These are phyloP conservation scores for Pseudocercospora fijiensis DNA, from an alignment of 2,329 filamentous ascomycete genomes.

Conservation along the genomic window DNA sequence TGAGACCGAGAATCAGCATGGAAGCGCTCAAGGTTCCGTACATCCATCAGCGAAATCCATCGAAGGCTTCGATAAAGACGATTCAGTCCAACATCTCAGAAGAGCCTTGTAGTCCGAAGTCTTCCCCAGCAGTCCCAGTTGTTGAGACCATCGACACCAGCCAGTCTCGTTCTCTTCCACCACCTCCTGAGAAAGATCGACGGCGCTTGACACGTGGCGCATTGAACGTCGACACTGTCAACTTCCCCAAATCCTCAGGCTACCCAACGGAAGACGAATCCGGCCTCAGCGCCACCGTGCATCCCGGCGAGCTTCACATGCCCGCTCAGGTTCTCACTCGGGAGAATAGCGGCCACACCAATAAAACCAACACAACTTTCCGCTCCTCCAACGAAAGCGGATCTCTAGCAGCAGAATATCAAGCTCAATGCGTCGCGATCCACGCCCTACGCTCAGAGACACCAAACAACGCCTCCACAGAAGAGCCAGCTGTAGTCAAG, in stretches of 20 bases:
- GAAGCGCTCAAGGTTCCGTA: background rate
- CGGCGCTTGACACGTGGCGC: background rate
- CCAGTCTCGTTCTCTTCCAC: background rate
- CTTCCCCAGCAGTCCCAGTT: background rate
- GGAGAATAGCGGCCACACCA: background rate
- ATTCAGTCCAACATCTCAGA: slow-evolving; percentile 3
- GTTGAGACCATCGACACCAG: background rate
- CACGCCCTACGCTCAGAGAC: slow-evolving; percentile 3
- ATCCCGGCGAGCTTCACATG: slow-evolving; percentile 1
- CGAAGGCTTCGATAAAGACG: background rate
- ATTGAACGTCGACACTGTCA: background rate
- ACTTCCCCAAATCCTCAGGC: background rate
- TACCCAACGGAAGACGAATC: background rate
- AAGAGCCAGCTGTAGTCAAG: background rate
- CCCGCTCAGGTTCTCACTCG: background rate
- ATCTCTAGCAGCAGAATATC: slow-evolving; percentile 1
- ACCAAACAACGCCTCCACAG: background rate
- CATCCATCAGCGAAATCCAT: slow-evolving; percentile 1
- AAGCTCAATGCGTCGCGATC: slow-evolving; percentile 6
- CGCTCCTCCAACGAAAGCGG: background rate
- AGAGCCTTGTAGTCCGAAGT: background rate
- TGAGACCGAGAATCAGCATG: background rate
- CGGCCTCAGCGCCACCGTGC: background rate
- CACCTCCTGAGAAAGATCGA: background rate
- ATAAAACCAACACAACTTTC: background rate